phyloP scores from a whole-genome alignment of 2,329 filamentous ascomycete species.

The Neonectria magnoliae region DNA sequence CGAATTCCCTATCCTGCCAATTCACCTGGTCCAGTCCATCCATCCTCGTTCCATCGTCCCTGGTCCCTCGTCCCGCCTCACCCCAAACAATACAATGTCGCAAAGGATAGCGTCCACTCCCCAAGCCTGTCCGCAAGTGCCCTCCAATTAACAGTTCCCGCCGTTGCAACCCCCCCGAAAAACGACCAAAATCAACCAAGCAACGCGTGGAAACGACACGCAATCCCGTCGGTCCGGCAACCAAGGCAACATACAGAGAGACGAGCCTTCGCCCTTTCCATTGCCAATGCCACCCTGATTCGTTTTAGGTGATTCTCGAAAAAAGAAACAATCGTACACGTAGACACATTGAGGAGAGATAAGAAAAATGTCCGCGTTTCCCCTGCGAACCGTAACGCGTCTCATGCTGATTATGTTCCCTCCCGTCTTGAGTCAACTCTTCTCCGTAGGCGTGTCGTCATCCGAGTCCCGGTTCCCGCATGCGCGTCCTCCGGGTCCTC shows the following conservation, averaged over 20 bases:
- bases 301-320: conserved; percentile 47
- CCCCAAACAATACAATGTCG: conserved; percentile 42
- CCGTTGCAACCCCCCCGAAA: conserved; percentile 41
- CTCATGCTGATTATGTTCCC: conserved; percentile 46
- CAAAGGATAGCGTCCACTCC: conserved; percentile 40
- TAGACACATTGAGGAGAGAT: conserved; percentile 45
- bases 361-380: conserved; percentile 40
- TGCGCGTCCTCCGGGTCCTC: conserved; percentile 8
- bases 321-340: conserved; percentile 52
- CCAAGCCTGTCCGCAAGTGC: conserved; percentile 24
- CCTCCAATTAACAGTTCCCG: conserved; percentile 41
- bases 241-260: conserved; percentile 36
- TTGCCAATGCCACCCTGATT: conserved; percentile 44
- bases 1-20: conserved; percentile 33
- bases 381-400: conserved; percentile 40
- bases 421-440: conserved; percentile 37
- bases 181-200: conserved; percentile 44
- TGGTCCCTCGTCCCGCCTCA: conserved; percentile 24
- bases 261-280: conserved; percentile 25
- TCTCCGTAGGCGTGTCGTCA: conserved; percentile 3
- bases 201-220: conserved; percentile 40
- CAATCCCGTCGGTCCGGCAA: conserved; percentile 39
- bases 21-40: conserved; percentile 31
- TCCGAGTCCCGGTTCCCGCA: conserved; percentile 8
- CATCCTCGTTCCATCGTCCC: conserved; percentile 31